Evolutionary conservation across 2,329 filamentous ascomycete genomes (phyloP).

Genomic region (Xylaria polymorpha): DNA sequence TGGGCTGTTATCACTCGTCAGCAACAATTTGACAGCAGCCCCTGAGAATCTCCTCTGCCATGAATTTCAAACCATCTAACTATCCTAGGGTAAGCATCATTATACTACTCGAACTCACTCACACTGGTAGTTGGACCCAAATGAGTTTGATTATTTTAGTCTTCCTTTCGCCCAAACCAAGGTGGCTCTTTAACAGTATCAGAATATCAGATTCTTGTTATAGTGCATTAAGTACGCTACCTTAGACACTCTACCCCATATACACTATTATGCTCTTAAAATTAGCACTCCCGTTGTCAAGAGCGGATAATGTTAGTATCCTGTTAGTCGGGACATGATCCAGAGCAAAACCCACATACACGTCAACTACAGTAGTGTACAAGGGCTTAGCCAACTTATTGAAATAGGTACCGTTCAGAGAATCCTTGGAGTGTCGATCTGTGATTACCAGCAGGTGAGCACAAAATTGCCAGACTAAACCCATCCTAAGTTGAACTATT

Average conservation of each 20-base stretch:
- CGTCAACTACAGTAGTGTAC: no score
- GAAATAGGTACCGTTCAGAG: neutral
- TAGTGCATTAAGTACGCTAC: neutral
- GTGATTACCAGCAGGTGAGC: neutral
- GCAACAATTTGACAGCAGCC: conserved; percentile 16
- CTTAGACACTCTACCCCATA: neutral
- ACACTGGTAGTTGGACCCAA: neutral
- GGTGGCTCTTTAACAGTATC: neutral
- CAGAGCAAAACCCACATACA: conserved; percentile 1
- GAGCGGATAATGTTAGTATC: neutral
- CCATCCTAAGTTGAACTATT: neutral
- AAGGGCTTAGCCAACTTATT: neutral
- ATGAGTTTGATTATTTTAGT: neutral
- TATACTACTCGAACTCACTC: neutral
- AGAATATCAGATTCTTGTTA: neutral
- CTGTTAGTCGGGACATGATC: neutral
- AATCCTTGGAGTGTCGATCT: neutral
- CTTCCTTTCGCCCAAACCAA: neutral
- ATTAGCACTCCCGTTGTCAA: neutral
- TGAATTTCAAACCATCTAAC: neutral
- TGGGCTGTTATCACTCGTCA: conserved; percentile 19
- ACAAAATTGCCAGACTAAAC: neutral
- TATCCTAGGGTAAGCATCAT: neutral
- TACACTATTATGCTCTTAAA: neutral
- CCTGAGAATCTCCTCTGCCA: conserved; percentile 13